These are phyloP conservation scores for Lactarius quietus DNA, from an alignment of 768 basidiomycete species.

Conservation along the genomic window DNA sequence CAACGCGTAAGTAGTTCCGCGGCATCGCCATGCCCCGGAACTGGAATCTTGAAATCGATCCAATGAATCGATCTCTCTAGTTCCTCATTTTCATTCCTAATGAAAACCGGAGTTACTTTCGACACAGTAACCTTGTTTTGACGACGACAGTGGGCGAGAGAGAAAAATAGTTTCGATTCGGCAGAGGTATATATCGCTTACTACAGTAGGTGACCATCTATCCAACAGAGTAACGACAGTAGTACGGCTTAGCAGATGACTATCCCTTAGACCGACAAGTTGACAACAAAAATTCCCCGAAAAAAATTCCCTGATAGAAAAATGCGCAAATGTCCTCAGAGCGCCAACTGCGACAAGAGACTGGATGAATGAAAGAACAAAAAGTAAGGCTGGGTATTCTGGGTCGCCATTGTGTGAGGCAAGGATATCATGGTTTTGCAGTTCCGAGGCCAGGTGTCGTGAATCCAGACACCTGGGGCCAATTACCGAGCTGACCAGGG, in stretches of 20 bases:
- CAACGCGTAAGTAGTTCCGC: too few relatives aligned
- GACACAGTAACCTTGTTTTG: background rate
- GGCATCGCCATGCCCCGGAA: too few relatives aligned
- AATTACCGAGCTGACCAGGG: conserved; percentile 63
- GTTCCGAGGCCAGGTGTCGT: conserved; percentile 54
- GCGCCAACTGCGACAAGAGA: background rate
- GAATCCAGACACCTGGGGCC: conserved; percentile 70
- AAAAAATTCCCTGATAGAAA: too few relatives aligned
- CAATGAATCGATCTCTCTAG: too few relatives aligned
- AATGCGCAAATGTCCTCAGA: too few relatives aligned
- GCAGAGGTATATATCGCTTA: background rate
- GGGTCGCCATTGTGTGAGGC: background rate
- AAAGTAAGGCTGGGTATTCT: background rate
- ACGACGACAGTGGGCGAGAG: background rate
- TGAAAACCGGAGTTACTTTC: too few relatives aligned
- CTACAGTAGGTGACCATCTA: background rate
- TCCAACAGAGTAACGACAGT: background rate
- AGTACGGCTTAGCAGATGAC: background rate
- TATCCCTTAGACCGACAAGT: too few relatives aligned
- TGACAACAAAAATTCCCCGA: too few relatives aligned
- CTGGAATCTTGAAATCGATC: too few relatives aligned
- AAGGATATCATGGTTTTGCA: background rate
- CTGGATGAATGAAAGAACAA: background rate
- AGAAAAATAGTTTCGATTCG: background rate
- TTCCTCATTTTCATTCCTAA: too few relatives aligned